These are phyloP conservation scores for Thermomyces lanuginosus DNA, from an alignment of 2,329 filamentous ascomycete species.

Conservation along the genomic window DNA sequence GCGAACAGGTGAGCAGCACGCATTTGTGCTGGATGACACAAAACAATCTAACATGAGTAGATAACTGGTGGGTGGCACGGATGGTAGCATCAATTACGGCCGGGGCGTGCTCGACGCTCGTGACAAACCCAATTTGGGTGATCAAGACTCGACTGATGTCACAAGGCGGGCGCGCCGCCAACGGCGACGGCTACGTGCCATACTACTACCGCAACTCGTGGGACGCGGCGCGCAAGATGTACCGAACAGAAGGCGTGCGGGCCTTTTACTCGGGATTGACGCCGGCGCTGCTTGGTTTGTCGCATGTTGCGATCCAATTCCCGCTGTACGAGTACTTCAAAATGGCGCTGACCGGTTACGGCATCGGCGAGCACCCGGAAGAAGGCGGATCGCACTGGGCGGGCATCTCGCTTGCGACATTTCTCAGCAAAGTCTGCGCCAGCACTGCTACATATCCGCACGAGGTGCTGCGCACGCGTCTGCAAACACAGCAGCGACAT, in stretches of 20 bases:
- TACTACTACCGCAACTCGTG: conserved; percentile 86
- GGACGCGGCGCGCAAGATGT: conserved; percentile 94
- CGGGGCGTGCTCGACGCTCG: conserved; percentile 80
- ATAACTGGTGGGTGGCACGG: conserved; percentile 61
- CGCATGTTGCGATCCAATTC: conserved; percentile 94
- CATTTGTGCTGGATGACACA: too few relatives aligned
- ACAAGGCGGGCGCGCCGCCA: conserved; percentile 47
- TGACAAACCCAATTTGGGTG: conserved; percentile 97
- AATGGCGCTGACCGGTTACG: conserved; percentile 71
- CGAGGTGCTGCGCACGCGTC: conserved; percentile 79
- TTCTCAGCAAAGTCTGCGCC: conserved; percentile 84
- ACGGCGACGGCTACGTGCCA: conserved; percentile 34
- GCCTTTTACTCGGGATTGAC: conserved; percentile 94
- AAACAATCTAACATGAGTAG: conserved; percentile 25
- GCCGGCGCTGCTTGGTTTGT: conserved; percentile 76
- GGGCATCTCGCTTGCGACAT: conserved; percentile 73
- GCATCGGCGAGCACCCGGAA: conserved; percentile 58
- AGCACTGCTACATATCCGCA: conserved; percentile 94
- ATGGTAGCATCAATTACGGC: conserved; percentile 83
- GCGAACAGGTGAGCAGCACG: conserved; percentile 40
- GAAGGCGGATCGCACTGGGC: conserved; percentile 54
- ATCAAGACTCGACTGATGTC: conserved; percentile 98
- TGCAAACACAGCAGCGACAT: conserved; percentile 81
- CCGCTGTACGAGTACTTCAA: conserved; percentile 91
- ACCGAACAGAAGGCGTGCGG: conserved; percentile 65